Evolutionary conservation across 2,329 filamentous ascomycete species (phyloP).

Genomic region (Colletotrichum musicola): DNA sequence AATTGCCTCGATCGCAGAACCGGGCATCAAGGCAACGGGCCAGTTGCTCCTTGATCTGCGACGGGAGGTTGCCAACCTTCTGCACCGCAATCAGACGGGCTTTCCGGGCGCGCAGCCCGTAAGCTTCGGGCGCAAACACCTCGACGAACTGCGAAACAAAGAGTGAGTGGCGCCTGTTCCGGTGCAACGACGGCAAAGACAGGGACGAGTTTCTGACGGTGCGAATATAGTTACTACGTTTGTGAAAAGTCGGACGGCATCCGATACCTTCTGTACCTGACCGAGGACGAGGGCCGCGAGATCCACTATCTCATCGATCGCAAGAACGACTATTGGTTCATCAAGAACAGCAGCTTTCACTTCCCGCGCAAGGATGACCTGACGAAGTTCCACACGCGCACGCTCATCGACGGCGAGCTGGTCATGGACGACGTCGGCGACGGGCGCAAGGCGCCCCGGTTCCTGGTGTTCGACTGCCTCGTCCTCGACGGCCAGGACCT

Average conservation of each 20-base stretch:
- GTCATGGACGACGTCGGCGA: conserved; percentile 83
- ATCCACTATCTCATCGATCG: conserved; percentile 95
- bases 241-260: conserved; percentile 99
- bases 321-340: conserved; percentile 96
- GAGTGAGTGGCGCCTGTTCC: conserved; percentile 70
- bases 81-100: conserved; percentile 74
- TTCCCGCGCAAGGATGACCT: conserved; percentile 80
- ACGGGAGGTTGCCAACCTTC: conserved; percentile 78
- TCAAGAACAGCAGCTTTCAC: conserved; percentile 77
- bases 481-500: conserved; percentile 82
- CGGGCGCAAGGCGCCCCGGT: conserved; percentile 79
- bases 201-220: conserved; percentile 18
- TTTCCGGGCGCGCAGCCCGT: conserved; percentile 97
- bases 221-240: conserved; percentile 81
- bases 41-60: conserved; percentile 73
- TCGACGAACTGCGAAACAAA: conserved; percentile 82
- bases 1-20: conserved; percentile 67
- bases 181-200: neutral
- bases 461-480: conserved; percentile 94
- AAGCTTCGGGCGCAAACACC: conserved; percentile 85
- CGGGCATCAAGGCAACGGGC: conserved; percentile 75
- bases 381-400: conserved; percentile 79
- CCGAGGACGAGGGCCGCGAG: conserved; percentile 73
- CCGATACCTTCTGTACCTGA: conserved; percentile 93
- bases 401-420: conserved; percentile 92